These are phyloP conservation scores for Trapa bicornis DNA, from an alignment of 345 rosid genomes.

Conservation along the genomic window DNA sequence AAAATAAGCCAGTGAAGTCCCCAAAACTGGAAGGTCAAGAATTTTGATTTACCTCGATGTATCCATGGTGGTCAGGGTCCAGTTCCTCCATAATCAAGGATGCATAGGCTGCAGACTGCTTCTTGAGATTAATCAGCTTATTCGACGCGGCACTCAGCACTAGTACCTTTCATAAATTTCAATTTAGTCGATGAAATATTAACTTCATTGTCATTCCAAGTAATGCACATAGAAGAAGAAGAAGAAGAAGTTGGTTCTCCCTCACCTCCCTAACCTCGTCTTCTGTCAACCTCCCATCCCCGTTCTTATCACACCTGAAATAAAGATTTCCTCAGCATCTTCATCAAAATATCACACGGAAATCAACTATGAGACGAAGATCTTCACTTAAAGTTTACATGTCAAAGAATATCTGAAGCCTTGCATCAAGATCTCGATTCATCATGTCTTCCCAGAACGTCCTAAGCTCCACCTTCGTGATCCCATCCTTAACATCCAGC, in stretches of 20 bases:
- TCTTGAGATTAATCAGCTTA: conserved; percentile 55
- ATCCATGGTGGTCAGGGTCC: conserved; percentile 84
- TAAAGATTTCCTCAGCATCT: neutral
- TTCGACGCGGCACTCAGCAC: conserved; percentile 81
- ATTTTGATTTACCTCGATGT: conserved; percentile 53
- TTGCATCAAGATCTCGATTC: conserved; percentile 61
- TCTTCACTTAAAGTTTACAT: conserved; percentile 32
- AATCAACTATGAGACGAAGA: neutral
- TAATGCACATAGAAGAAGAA: no score
- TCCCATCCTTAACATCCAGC: conserved; percentile 33
- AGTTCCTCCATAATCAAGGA: conserved; percentile 94
- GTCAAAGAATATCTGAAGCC: conserved; percentile 86
- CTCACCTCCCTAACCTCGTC: conserved; percentile 81
- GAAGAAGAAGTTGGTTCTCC: neutral
- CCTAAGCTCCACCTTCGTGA: conserved; percentile 39
- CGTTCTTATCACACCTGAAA: conserved; percentile 89
- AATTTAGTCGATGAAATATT: neutral
- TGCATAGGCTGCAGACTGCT: conserved; percentile 52
- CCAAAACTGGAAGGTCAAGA: neutral
- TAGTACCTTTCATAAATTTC: conserved; percentile 36
- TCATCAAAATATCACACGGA: neutral
- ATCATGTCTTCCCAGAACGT: conserved; percentile 88
- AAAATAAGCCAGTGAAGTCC: neutral
- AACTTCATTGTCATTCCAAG: no score
- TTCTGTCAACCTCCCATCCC: conserved; percentile 81